phyloP scores from a whole-genome alignment of 2,329 filamentous ascomycete genomes.

The Exophiala xenobiotica region DNA sequence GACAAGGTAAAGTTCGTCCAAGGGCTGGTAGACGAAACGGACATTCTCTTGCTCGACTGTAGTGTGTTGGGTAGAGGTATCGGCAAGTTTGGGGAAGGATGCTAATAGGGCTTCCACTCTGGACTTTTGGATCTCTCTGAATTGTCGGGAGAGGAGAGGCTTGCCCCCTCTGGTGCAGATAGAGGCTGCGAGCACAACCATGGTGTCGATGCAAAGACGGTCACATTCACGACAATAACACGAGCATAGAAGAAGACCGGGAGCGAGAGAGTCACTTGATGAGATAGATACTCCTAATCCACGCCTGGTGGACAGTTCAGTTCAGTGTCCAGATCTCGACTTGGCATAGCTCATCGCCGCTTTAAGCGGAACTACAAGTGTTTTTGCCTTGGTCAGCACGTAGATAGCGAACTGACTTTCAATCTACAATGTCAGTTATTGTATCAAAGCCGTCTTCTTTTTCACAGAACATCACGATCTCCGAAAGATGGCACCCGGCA shows the following conservation, averaged over 20 bases:
- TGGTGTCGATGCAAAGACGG: neutral
- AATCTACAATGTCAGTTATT: no score
- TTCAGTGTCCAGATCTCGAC: slow-evolving; percentile 1
- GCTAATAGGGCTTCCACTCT: slow-evolving; percentile 94
- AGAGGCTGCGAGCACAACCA: slow-evolving; percentile 95
- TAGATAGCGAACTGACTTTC: no score
- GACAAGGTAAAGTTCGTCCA: slow-evolving; percentile 99
- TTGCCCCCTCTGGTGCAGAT: slow-evolving; percentile 99
- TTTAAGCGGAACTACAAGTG: neutral
- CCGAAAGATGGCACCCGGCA: no score
- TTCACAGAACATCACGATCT: no score
- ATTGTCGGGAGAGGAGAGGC: slow-evolving; percentile 95
- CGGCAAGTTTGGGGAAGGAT: slow-evolving; percentile 95
- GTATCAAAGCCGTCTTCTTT: no score
- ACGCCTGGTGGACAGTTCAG: neutral
- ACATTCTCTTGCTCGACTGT: slow-evolving; percentile 99
- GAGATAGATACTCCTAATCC: neutral
- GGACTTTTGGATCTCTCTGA: slow-evolving; percentile 95
- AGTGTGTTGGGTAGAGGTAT: slow-evolving; percentile 94
- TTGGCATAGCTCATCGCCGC: neutral
- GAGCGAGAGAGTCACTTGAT: neutral
- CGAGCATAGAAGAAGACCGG: neutral
- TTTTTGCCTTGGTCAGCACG: no score
- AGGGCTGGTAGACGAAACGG: slow-evolving; percentile 97
- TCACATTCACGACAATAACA: no score